Conservation (phyloP, 225 moss, liverwort and hornwort genomes). For the Ulota crispa region DNA sequence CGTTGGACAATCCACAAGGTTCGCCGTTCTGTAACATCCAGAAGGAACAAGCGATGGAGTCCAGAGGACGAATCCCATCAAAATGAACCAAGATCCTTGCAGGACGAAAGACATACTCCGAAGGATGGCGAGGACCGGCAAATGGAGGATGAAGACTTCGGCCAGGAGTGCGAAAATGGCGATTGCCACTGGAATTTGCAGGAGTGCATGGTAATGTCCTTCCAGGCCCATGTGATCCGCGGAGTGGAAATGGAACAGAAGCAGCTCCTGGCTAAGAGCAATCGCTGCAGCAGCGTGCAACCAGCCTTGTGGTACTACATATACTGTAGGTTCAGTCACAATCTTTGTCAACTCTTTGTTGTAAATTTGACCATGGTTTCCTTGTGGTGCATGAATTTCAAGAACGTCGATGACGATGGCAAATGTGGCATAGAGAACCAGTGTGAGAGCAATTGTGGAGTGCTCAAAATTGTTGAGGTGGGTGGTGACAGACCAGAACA, state of each 20-base stretch:
- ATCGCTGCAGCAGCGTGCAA: conserved; percentile 64
- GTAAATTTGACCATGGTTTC: no score
- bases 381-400: conserved; percentile 52
- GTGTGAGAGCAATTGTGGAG: conserved; percentile 71
- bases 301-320: conserved; percentile 59
- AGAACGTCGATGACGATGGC: conserved; percentile 54
- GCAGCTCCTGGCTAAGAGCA: conserved; percentile 74
- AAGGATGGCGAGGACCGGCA: conserved; percentile 40
- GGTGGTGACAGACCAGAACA: conserved; percentile 40
- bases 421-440: conserved; percentile 60
- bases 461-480: conserved; percentile 96
- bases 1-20: conserved; percentile 50
- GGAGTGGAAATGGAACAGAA: conserved; percentile 91
- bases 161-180: conserved; percentile 46
- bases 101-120: conserved; percentile 61
- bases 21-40: conserved; percentile 43
- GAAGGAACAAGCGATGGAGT: conserved; percentile 60
- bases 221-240: conserved; percentile 92
- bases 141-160: conserved; percentile 54
- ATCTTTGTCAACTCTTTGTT: no score
- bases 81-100: conserved; percentile 74
- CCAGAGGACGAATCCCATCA: conserved; percentile 78
- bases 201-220: conserved; percentile 81
- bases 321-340: no score
- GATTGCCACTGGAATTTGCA: conserved; percentile 61